Percentiles rank a stretch among this genome's conserved stretches.
These are phyloP conservation scores for Saccharomyces eubayanus DNA, from an alignment of 805 yeast species.

Conservation along the genomic window DNA sequence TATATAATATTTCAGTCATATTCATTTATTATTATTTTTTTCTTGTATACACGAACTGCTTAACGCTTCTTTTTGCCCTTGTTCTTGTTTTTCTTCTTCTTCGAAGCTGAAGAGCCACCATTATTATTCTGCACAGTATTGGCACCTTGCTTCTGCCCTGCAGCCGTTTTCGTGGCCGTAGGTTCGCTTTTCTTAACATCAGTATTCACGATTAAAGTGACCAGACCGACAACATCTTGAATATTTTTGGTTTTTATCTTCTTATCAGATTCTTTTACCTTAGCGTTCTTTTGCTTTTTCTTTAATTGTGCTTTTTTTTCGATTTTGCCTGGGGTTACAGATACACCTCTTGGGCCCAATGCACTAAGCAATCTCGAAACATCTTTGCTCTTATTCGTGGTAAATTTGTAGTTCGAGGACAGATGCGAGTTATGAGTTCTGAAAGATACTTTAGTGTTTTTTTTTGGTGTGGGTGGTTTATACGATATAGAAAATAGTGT, in stretches of 20 bases:
- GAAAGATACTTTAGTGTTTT: conserved; percentile 29
- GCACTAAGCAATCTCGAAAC: conserved; percentile 64
- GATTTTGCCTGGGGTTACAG: conserved; percentile 20
- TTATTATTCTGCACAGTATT: conserved; percentile 6
- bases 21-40: neutral
- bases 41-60: neutral
- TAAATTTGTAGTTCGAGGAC: conserved; percentile 52
- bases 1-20: neutral
- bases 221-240: conserved; percentile 21
- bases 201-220: conserved; percentile 23
- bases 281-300: conserved; percentile 1
- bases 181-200: conserved; percentile 22
- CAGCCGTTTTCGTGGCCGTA: conserved; percentile 7
- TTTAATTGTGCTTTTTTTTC: conserved; percentile 12
- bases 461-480: conserved; percentile 23
- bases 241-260: conserved; percentile 5
- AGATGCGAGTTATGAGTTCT: conserved; percentile 58
- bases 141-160: neutral
- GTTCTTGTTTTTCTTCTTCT: conserved; percentile 23
- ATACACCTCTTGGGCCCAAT: conserved; percentile 60
- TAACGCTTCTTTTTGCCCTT: conserved; percentile 26
- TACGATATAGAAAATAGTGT: conserved; percentile 29
- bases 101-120: conserved; percentile 9
- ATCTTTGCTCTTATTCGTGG: conserved; percentile 60
- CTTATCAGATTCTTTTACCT: conserved; percentile 3